phyloP scores from a whole-genome alignment of 192 early-diverging fungal genomes.

The Podila epicladia region DNA sequence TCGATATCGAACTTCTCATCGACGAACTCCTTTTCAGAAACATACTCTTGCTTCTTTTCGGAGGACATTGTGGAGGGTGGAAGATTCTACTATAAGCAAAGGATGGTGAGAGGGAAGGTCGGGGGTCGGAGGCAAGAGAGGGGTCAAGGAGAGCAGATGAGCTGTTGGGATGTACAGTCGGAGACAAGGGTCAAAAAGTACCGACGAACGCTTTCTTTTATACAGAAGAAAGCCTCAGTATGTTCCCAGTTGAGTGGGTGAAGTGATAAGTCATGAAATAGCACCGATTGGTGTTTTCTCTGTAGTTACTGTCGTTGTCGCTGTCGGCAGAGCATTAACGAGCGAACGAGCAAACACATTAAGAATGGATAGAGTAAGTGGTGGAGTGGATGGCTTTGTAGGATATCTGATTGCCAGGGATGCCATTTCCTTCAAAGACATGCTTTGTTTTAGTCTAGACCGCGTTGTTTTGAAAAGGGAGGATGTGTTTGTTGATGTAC shows the following conservation, averaged over 20 bases:
- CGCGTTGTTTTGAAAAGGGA: no score
- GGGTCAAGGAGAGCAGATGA: constrained; percentile 1
- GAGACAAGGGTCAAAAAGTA: constrained; percentile 4
- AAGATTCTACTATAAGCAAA: background rate
- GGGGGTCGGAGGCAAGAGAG: background rate
- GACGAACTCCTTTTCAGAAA: constrained; percentile 17
- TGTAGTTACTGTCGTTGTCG: no score
- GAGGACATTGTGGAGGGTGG: background rate
- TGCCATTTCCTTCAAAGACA: no score
- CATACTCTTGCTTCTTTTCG: constrained; percentile 31
- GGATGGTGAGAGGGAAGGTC: constrained; percentile 3
- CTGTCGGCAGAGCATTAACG: no score
- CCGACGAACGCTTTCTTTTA: background rate
- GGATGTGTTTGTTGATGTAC: no score
- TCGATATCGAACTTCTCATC: constrained; percentile 39
- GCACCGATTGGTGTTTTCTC: no score
- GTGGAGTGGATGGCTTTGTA: no score
- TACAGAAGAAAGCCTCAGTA: background rate
- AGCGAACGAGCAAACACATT: no score
- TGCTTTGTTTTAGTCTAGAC: no score
- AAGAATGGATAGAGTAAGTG: no score
- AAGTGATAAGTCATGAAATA: no score
- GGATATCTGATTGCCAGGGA: no score
- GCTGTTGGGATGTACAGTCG: constrained; percentile 12
- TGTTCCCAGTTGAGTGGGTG: background rate